Conservation (phyloP, 306 rosid genomes). For the Vigna reflexopilosa region DNA sequence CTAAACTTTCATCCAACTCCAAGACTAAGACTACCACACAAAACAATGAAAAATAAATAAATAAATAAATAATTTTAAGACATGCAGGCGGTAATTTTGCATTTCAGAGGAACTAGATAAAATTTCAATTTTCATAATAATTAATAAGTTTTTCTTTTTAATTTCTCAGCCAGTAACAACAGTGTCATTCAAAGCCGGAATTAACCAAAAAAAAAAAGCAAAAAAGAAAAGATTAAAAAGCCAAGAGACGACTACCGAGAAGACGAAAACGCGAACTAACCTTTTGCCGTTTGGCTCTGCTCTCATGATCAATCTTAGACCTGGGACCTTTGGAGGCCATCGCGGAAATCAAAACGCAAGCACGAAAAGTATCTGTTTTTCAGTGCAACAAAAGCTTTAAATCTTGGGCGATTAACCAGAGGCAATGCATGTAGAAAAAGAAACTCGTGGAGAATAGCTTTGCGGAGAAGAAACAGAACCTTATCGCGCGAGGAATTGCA, state of each 20-base stretch:
- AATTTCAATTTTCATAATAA: neutral
- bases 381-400: neutral
- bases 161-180: neutral
- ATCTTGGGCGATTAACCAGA: neutral
- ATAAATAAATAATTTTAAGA: neutral
- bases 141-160: neutral
- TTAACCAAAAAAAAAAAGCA: neutral
- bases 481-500: neutral
- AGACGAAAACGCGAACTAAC: slow-evolving; percentile 49
- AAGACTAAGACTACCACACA: slow-evolving; percentile 1
- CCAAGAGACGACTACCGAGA: neutral
- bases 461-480: slow-evolving; percentile 12
- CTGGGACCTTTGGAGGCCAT: slow-evolving; percentile 97
- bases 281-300: slow-evolving; percentile 86
- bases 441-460: neutral
- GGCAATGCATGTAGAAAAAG: slow-evolving; percentile 16
- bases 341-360: slow-evolving; percentile 33
- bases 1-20: neutral
- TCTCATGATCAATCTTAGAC: slow-evolving; percentile 82
- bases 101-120: neutral
- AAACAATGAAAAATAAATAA: neutral
- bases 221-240: neutral
- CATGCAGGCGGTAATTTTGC: neutral
- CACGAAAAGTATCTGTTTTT: slow-evolving; percentile 38
- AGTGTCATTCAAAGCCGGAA: neutral